These are phyloP conservation scores for Pichia insulana DNA, from an alignment of 805 yeast species.

Conservation along the genomic window DNA sequence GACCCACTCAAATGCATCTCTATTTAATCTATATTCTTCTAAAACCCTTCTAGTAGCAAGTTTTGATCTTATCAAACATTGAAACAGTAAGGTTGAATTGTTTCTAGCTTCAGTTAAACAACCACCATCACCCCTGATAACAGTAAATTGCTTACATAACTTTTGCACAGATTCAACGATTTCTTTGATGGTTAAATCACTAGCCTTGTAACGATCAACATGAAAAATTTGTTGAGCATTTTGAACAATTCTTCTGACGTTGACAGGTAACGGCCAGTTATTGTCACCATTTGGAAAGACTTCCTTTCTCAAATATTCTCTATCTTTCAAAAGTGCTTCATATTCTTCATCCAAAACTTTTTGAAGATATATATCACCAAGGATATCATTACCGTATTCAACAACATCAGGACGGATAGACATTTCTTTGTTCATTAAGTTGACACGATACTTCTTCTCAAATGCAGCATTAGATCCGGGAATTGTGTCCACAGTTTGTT, in stretches of 20 bases:
- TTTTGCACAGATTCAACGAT: slow-evolving; percentile 64
- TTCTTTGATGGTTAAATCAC: slow-evolving; percentile 81
- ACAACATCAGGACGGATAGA: slow-evolving; percentile 63
- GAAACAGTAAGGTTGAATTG: slow-evolving; percentile 85
- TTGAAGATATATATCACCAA: slow-evolving; percentile 84
- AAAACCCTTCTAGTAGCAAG: slow-evolving; percentile 83
- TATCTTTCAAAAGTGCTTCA: slow-evolving; percentile 66
- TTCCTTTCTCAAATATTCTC: slow-evolving; percentile 65
- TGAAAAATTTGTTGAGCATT: slow-evolving; percentile 97
- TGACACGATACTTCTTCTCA: slow-evolving; percentile 77
- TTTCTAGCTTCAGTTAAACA: slow-evolving; percentile 79
- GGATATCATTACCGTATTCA: slow-evolving; percentile 84
- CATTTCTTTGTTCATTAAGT: slow-evolving; percentile 57
- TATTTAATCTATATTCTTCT: slow-evolving; percentile 80
- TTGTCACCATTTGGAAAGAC: slow-evolving; percentile 91
- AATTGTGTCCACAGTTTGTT: slow-evolving; percentile 89
- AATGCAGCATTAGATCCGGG: slow-evolving; percentile 85
- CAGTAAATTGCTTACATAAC: slow-evolving; percentile 57
- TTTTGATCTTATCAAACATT: slow-evolving; percentile 87
- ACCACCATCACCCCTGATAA: slow-evolving; percentile 73
- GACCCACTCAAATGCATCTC: slow-evolving; percentile 91
- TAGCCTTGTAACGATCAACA: slow-evolving; percentile 81
- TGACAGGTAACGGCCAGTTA: slow-evolving; percentile 97
- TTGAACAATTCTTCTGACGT: slow-evolving; percentile 91
- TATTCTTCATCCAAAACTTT: slow-evolving; percentile 75